phyloP scores from a whole-genome alignment of 129 eudicot genomes.

The Chrysanthemum makinoi region DNA sequence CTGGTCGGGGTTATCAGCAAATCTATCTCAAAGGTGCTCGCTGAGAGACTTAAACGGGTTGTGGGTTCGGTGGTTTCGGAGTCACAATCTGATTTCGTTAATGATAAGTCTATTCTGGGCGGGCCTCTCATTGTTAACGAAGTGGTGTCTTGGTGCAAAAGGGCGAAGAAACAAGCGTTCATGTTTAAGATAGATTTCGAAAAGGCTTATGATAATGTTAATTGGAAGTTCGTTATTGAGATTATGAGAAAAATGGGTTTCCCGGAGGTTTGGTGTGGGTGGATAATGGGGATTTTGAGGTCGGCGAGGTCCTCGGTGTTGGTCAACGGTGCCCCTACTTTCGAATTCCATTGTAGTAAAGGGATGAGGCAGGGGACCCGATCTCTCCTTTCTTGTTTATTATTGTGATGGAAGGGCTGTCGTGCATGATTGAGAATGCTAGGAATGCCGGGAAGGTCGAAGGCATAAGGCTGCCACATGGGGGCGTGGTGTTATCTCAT shows the following conservation, averaged over 20 bases:
- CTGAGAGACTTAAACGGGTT: background rate
- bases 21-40: background rate
- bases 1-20: background rate
- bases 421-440: background rate
- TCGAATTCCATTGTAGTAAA: background rate
- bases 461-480: background rate
- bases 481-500: fast-evolving
- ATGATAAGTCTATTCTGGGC: background rate
- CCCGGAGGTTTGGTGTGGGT: background rate
- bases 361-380: background rate
- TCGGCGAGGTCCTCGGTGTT: background rate
- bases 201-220: background rate
- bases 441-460: background rate
- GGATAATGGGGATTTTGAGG: background rate
- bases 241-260: background rate
- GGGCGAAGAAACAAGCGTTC: background rate
- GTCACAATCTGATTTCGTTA: background rate
- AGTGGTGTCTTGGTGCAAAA: background rate
- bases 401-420: background rate
- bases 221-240: background rate
- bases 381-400: background rate
- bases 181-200: background rate
- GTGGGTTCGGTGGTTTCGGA: background rate
- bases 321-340: background rate
- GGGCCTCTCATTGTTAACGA: background rate